Conservation (phyloP, 2,329 filamentous ascomycete species). For the Exophiala alcalophila region DNA sequence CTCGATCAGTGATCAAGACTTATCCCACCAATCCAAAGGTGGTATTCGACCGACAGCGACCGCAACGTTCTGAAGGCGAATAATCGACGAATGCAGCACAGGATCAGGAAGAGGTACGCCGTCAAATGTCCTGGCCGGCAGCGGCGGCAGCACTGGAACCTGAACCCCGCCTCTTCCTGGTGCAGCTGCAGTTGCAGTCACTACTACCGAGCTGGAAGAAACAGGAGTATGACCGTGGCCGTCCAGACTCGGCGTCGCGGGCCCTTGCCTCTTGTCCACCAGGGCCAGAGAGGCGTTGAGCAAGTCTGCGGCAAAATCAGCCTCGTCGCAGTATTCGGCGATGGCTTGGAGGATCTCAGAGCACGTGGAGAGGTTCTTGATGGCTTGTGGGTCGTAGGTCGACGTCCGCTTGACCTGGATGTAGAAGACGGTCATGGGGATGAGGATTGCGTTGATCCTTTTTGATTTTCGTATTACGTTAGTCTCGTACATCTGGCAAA, state of each 20-base stretch:
- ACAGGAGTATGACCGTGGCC: too few relatives aligned
- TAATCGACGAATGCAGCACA: neutral
- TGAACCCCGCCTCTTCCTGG: neutral
- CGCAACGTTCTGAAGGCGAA: neutral
- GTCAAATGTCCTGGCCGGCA: neutral
- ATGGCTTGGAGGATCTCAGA: conserved; percentile 1
- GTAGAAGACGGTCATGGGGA: conserved; percentile 5
- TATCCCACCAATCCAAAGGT: too few relatives aligned
- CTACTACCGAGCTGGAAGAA: too few relatives aligned
- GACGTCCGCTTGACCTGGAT: neutral
- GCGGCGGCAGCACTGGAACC: neutral
- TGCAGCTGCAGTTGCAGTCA: too few relatives aligned
- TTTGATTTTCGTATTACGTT: too few relatives aligned
- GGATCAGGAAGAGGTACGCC: neutral
- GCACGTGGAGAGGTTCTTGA: conserved; percentile 4
- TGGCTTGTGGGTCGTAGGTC: neutral
- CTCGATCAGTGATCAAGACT: too few relatives aligned
- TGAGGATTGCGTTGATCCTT: neutral
- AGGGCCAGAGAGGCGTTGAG: conserved; percentile 1
- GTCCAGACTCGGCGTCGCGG: too few relatives aligned
- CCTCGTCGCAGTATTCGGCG: neutral
- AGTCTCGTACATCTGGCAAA: neutral
- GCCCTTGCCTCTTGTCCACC: too few relatives aligned
- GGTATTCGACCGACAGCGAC: neutral
- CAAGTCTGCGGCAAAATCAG: conserved; percentile 1